Conservation (phyloP, 495 filamentous ascomycete genomes). For the Neurospora sp. region DNA sequence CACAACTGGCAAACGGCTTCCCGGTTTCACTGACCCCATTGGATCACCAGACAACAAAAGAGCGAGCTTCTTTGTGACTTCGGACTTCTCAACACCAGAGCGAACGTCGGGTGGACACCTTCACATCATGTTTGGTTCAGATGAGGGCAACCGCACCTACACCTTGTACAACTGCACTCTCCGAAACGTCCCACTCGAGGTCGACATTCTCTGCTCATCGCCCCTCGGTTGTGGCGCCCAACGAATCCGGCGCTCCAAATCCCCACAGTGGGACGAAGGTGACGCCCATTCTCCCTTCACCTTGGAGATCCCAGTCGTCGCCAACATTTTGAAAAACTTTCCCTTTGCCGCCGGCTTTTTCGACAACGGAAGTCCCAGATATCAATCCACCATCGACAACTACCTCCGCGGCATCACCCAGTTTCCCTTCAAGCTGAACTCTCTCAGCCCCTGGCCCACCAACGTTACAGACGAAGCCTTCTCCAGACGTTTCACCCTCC, state of each 20-base stretch:
- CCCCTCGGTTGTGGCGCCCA: not conserved
- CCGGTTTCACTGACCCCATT: not conserved
- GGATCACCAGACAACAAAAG: not conserved
- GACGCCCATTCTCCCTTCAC: not conserved
- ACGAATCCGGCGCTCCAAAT: not conserved
- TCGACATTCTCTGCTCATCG: not conserved
- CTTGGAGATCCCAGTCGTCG: not conserved
- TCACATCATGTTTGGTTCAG: not conserved
- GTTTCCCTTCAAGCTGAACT: not conserved
- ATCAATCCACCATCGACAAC: not conserved
- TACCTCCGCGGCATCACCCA: not conserved
- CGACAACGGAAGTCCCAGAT: not conserved
- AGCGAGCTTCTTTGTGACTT: not conserved
- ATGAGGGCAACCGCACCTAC: not conserved
- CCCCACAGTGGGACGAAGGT: not conserved
- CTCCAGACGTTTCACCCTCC: not conserved
- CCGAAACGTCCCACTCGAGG: not conserved
- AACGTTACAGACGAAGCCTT: not conserved
- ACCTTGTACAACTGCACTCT: not conserved
- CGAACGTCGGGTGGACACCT: not conserved
- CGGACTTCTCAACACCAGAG: not conserved
- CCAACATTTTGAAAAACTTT: not conserved
- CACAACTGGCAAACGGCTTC: not conserved
- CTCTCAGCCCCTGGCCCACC: not conserved
- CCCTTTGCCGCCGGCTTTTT: not conserved